Evolutionary conservation across 164 flowering plant species (phyloP).

Genomic region (Santalum album): DNA sequence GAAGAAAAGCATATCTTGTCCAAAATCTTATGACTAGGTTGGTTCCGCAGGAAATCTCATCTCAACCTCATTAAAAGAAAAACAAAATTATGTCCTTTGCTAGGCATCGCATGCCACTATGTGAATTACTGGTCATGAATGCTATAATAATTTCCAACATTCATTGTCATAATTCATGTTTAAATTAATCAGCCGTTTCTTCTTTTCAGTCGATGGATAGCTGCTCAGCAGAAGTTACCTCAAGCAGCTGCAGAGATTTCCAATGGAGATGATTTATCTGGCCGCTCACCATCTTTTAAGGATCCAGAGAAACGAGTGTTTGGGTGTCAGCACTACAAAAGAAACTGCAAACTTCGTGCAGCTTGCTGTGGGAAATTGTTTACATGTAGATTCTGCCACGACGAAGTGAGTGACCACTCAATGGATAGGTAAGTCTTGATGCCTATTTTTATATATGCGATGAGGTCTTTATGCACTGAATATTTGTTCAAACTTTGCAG

Average conservation of each 20-base stretch:
- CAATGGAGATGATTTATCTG: constrained; percentile 41
- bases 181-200: not conserved
- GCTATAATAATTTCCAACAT: no score
- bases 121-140: no score
- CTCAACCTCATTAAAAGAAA: no score
- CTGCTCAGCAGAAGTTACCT: constrained; percentile 33
- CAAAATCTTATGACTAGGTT: constrained; percentile 4
- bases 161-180: not conserved
- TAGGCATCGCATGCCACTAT: no score
- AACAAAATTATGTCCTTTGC: no score
- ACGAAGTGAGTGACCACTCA: constrained; percentile 61
- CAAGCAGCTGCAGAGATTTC: constrained; percentile 18
- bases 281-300: constrained; percentile 57
- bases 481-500: constrained; percentile 26
- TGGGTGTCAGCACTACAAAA: constrained; percentile 89
- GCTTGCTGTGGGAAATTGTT: constrained; percentile 70
- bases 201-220: constrained; percentile 60
- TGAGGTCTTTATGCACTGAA: not conserved
- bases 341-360: constrained; percentile 79
- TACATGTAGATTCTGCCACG: constrained; percentile 84
- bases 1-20: constrained; percentile 3
- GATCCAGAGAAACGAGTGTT: constrained; percentile 33
- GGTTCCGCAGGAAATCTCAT: not conserved
- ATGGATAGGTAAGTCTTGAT: constrained; percentile 48
- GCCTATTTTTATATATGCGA: not conserved